Evolutionary conservation across 31 red algal species (phyloP), one percentile per base, ranked within the genome.

Genomic region (Odonthalia washingtoniensis): DNA sequence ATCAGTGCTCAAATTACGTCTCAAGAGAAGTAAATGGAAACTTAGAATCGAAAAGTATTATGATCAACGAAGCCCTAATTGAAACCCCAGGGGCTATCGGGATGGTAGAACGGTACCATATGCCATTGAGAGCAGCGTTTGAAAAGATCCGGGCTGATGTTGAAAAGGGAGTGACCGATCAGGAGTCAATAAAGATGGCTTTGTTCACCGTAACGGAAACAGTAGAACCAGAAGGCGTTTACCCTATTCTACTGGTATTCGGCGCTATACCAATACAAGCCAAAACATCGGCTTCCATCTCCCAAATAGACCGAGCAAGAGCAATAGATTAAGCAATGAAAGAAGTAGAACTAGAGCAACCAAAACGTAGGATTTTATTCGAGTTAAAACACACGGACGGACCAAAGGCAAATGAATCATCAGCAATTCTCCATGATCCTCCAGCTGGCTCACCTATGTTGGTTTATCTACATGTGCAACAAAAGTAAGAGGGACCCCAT

Each of bases 211-310:
- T 75, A 14, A 86, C 74, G 6, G 83, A 86, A 39, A 66, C 37
- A 3, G 63, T 86, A 3, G 83, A 70, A 18, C 70, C 83, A 46
- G 70, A 86, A 61, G 36, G 67, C n/a, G 33, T 76, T 4, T 34
- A n/a, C 33, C 67, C 67, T 46, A 86, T 70, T 3, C 40, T 83
- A 5, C 38, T 83, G 4, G 83, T 86, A n/a, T 74, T 66, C 38
- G 83, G 83, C 31, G 38, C 83, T 26, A 42, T 86, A n/a, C 67
- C 83, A 4, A 28, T 32, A 26, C 67, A 18, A 61, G 76, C 76
- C 43, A 17, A 34, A 5, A 60, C 12, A 24, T 26, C 26, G 6
- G 27, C 42, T 3, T 42, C 42, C 4, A 49, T 61, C 12, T 61
- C 45, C 28, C 76, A 80, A 32, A 4, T 60, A 39, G 31, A 80